Evolutionary conservation across 305 asterid genomes (phyloP).

Genomic region (Solanum hybrid): DNA sequence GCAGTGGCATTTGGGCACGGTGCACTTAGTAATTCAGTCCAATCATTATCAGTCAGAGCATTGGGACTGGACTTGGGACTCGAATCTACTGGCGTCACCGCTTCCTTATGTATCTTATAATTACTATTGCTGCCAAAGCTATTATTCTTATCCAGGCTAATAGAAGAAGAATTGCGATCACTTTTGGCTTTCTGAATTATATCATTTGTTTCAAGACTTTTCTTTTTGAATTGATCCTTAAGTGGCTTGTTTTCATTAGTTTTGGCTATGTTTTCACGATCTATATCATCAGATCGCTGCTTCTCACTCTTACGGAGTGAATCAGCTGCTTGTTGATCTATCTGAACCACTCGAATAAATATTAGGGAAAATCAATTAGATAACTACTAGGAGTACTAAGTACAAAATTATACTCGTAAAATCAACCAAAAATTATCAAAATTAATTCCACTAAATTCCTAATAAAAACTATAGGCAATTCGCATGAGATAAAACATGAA

Average conservation of each 20-base stretch:
- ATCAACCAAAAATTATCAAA: background rate
- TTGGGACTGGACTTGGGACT: conserved; percentile 30
- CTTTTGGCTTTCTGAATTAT: conserved; percentile 6
- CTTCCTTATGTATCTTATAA: conserved; percentile 32
- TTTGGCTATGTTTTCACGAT: conserved; percentile 27
- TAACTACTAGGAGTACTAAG: background rate
- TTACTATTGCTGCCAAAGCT: conserved; percentile 26
- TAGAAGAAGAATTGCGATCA: conserved; percentile 26
- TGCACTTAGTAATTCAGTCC: conserved; percentile 83
- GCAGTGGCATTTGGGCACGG: conserved; percentile 40
- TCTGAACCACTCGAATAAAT: conserved; percentile 38
- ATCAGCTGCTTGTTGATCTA: conserved; percentile 96
- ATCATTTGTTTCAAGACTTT: conserved; percentile 24
- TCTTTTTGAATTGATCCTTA: conserved; percentile 82
- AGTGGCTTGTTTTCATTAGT: conserved; percentile 45
- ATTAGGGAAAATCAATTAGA: background rate
- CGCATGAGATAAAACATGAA: conserved; percentile 1
- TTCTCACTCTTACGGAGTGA: conserved; percentile 73
- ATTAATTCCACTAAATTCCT: background rate
- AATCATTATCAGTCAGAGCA: conserved; percentile 63
- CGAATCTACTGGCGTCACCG: conserved; percentile 17
- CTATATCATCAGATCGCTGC: conserved; percentile 41
- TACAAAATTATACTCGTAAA: background rate
- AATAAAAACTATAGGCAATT: background rate
- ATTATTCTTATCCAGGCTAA: conserved; percentile 12